A percentile compares a stretch with the other conserved stretches of the same genome.
Evolutionary conservation across 108 stramenopile genomes (phyloP).

Genomic region (Tribonema minus): DNA sequence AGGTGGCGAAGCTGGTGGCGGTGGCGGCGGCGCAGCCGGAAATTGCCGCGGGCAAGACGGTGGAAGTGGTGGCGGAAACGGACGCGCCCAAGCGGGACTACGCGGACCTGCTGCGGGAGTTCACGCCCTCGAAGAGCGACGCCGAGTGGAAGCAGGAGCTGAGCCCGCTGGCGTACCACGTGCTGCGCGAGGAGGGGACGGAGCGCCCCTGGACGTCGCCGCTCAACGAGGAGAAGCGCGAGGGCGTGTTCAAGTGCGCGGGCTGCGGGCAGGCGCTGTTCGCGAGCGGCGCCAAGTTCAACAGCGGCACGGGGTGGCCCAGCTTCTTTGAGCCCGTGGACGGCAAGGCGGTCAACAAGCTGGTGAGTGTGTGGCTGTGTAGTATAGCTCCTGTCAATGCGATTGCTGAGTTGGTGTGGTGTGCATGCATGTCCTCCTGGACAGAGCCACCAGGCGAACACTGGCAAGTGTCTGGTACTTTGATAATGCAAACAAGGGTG

Average conservation of each 20-base stretch:
- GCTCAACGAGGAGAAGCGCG: conserved; percentile 20
- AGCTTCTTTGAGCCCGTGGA: not conserved
- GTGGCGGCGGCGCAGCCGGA: conserved; percentile 11
- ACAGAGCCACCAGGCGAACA: too few relatives aligned
- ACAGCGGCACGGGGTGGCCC: conserved; percentile 36
- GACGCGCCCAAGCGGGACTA: conserved; percentile 16
- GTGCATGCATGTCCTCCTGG: too few relatives aligned
- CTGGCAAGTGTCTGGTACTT: too few relatives aligned
- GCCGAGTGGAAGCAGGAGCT: conserved; percentile 24
- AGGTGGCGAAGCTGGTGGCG: conserved; percentile 28
- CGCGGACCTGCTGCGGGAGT: conserved; percentile 1
- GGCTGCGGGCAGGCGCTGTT: conserved; percentile 24
- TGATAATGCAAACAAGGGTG: too few relatives aligned
- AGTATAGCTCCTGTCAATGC: too few relatives aligned
- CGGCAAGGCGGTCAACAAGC: not conserved
- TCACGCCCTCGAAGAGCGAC: not conserved
- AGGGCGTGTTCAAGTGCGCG: conserved; percentile 15
- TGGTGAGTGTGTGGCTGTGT: not conserved
- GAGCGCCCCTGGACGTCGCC: conserved; percentile 30
- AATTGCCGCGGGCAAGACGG: not conserved
- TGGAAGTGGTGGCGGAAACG: conserved; percentile 29
- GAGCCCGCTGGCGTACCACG: conserved; percentile 11
- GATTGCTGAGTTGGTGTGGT: too few relatives aligned
- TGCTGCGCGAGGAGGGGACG: conserved; percentile 21
- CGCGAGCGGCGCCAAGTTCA: conserved; percentile 4